phyloP scores from a whole-genome alignment of 2,329 filamentous ascomycete genomes.

The Colletotrichum orbiculare region DNA sequence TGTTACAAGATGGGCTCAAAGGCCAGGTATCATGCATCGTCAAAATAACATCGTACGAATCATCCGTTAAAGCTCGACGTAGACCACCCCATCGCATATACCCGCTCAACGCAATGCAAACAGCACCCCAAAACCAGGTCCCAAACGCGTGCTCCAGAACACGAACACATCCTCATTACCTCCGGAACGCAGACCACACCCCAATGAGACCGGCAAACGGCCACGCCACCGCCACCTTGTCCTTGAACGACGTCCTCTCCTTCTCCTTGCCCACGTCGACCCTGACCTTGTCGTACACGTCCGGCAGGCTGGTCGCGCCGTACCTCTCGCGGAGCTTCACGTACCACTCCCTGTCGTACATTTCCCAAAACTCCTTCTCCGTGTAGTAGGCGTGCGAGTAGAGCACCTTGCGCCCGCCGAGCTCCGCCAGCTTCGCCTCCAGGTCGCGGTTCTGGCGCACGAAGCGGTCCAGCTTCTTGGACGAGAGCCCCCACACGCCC shows the following conservation, averaged over 20 bases:
- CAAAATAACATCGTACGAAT: neutral
- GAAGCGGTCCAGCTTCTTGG: slow-evolving; percentile 55
- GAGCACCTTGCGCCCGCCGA: slow-evolving; percentile 75
- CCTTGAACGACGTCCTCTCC: slow-evolving; percentile 4
- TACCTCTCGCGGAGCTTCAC: slow-evolving; percentile 67
- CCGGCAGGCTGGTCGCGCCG: slow-evolving; percentile 67
- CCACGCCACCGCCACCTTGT: slow-evolving; percentile 33
- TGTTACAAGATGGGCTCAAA: no score
- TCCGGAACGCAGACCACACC: slow-evolving; percentile 34
- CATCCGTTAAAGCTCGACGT: neutral
- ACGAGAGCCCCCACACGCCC: slow-evolving; percentile 69
- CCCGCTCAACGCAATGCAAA: neutral
- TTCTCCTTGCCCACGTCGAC: slow-evolving; percentile 44
- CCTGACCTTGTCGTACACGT: slow-evolving; percentile 75
- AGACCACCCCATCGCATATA: neutral
- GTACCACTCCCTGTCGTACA: slow-evolving; percentile 71
- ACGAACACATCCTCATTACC: neutral
- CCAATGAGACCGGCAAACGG: slow-evolving; percentile 35
- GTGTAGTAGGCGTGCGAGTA: slow-evolving; percentile 78
- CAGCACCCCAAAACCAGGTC: neutral
- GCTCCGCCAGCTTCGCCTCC: slow-evolving; percentile 67
- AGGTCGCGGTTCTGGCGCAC: slow-evolving; percentile 68
- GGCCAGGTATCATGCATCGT: neutral
- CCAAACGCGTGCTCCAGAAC: neutral
- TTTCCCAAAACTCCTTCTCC: slow-evolving; percentile 74